Percentiles rank a stretch among this genome's conserved stretches.
These are phyloP conservation scores for Betula pendula DNA, from an alignment of 306 rosid genomes.

Conservation along the genomic window DNA sequence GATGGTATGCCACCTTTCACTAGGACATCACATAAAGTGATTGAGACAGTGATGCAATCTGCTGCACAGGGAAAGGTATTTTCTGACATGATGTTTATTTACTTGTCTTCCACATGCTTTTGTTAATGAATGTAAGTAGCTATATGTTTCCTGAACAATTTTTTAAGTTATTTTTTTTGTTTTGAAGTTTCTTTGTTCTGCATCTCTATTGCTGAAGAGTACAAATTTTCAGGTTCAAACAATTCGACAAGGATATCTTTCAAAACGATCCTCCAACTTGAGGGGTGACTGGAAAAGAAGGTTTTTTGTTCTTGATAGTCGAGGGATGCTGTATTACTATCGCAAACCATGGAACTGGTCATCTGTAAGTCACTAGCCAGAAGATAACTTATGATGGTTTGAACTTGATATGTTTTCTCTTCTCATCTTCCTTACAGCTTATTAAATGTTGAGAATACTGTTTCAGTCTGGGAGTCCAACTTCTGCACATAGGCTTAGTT, in stretches of 20 bases:
- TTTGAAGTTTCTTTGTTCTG: conserved; percentile 6
- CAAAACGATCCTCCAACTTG: conserved; percentile 80
- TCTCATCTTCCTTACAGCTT: conserved; percentile 19
- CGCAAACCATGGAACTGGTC: conserved; percentile 70
- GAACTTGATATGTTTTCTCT: conserved; percentile 16
- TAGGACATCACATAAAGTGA: conserved; percentile 62
- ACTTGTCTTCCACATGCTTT: conserved; percentile 7
- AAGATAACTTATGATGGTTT: conserved; percentile 32
- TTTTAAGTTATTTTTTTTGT: background rate
- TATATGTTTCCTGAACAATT: conserved; percentile 4
- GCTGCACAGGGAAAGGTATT: conserved; percentile 72
- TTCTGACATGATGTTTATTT: conserved; percentile 12
- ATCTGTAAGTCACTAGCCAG: conserved; percentile 53
- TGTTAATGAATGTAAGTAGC: background rate
- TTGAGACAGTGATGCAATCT: conserved; percentile 67
- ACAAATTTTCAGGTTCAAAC: conserved; percentile 59
- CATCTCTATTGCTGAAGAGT: conserved; percentile 23
- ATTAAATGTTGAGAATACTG: conserved; percentile 27
- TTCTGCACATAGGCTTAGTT: conserved; percentile 52
- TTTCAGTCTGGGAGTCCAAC: conserved; percentile 54
- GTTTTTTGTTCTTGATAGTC: conserved; percentile 83
- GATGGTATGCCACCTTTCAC: conserved; percentile 49
- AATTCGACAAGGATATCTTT: conserved; percentile 84
- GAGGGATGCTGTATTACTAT: conserved; percentile 77
- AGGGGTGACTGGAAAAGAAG: conserved; percentile 95